Evolutionary conservation across 257 asterid genomes (phyloP).

Genomic region (Solanum pennellii): DNA sequence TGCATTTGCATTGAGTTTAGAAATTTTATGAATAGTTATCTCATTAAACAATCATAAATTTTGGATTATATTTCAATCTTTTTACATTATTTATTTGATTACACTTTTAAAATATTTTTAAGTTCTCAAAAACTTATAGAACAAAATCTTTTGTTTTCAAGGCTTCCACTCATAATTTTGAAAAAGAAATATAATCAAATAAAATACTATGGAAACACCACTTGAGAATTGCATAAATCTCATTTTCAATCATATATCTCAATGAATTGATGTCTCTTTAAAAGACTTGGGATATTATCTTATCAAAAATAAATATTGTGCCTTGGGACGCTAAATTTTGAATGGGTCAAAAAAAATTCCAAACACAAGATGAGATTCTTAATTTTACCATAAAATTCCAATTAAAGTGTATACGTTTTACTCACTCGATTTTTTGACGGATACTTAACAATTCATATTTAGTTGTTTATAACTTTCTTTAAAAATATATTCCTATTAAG

Average conservation of each 20-base stretch:
- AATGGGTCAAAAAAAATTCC: neutral
- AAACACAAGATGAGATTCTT: neutral
- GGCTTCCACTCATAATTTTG: neutral
- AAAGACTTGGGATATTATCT: neutral
- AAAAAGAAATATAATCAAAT: no score
- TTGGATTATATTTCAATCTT: no score
- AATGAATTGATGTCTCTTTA: neutral
- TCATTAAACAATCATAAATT: neutral
- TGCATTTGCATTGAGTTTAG: no score
- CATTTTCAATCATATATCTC: neutral
- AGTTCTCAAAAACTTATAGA: neutral
- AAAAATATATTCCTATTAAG: neutral
- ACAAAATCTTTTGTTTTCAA: neutral
- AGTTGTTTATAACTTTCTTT: neutral
- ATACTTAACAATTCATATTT: no score
- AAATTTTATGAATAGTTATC: no score
- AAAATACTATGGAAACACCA: no score
- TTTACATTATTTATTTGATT: no score
- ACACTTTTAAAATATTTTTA: no score
- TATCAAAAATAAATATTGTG: neutral
- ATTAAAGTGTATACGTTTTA: neutral
- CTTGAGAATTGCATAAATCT: neutral
- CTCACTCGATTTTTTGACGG: neutral
- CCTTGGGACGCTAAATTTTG: neutral
- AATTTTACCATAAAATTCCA: neutral